Percentiles rank a stretch among this genome's conserved stretches.
These are phyloP conservation scores for Torulaspora globosa DNA, from an alignment of 1,139 yeast species.

Conservation along the genomic window DNA sequence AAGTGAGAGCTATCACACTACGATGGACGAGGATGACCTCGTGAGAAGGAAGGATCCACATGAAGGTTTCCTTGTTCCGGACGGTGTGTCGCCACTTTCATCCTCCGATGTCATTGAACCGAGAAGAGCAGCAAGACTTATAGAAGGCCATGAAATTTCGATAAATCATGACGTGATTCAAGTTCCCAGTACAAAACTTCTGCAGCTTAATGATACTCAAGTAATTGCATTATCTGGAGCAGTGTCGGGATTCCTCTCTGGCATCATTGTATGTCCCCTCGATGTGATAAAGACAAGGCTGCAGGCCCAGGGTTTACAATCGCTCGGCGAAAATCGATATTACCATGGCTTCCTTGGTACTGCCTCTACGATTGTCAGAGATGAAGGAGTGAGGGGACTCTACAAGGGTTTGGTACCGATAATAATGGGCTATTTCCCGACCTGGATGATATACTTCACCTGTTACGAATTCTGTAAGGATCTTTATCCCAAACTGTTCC, in stretches of 20 bases:
- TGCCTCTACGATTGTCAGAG: slow-evolving; percentile 55
- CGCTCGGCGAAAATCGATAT: slow-evolving; percentile 29
- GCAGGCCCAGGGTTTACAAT: slow-evolving; percentile 76
- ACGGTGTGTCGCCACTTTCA: slow-evolving; percentile 23
- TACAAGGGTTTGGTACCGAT: slow-evolving; percentile 91
- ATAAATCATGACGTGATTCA: slow-evolving; percentile 1
- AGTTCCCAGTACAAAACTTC: background rate
- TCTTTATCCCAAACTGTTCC: slow-evolving; percentile 41
- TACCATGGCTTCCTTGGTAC: slow-evolving; percentile 61
- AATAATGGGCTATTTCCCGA: slow-evolving; percentile 88
- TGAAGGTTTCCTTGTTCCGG: slow-evolving; percentile 25
- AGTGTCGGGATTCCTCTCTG: slow-evolving; percentile 84
- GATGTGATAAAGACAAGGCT: slow-evolving; percentile 92
- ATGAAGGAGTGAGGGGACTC: slow-evolving; percentile 79
- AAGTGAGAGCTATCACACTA: background rate
- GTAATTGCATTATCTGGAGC: slow-evolving; percentile 78
- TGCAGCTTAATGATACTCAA: slow-evolving; percentile 37
- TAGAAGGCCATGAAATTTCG: background rate
- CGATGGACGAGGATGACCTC: slow-evolving; percentile 10
- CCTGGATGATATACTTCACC: slow-evolving; percentile 94
- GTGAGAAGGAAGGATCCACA: slow-evolving; percentile 5
- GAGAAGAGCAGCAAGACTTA: slow-evolving; percentile 9
- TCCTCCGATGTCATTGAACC: slow-evolving; percentile 22
- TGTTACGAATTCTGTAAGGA: slow-evolving; percentile 77
- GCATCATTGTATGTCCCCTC: slow-evolving; percentile 86